Percentiles rank a stretch among this genome's conserved stretches.
phyloP scores from a whole-genome alignment of 768 basidiomycete species.

The Pholiota conissans region DNA sequence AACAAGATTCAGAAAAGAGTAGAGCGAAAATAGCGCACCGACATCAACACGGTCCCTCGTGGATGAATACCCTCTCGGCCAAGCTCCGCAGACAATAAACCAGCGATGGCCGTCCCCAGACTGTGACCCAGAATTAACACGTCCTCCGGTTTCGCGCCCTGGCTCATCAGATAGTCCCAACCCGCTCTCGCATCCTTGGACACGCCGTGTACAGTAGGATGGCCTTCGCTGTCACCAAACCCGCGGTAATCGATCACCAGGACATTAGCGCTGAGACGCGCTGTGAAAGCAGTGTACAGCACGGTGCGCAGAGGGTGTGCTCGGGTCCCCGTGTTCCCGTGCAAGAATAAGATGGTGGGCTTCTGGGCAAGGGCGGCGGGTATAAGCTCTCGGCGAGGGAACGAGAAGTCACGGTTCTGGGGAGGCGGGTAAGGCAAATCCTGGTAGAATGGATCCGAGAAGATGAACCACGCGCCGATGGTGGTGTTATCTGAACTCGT shows the following conservation, averaged over 20 bases:
- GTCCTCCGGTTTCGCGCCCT: constrained; percentile 47
- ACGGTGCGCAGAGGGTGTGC: constrained; percentile 52
- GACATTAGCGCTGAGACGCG: constrained; percentile 56
- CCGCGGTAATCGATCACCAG: constrained; percentile 76
- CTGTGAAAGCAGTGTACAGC: constrained; percentile 49
- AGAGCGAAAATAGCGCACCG: constrained; percentile 24
- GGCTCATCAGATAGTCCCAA: constrained; percentile 61
- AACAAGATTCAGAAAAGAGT: neutral
- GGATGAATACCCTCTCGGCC: constrained; percentile 41
- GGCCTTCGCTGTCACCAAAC: constrained; percentile 69
- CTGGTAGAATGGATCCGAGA: constrained; percentile 52
- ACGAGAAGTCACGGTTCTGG: constrained; percentile 29
- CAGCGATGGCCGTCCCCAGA: constrained; percentile 71
- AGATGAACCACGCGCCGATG: constrained; percentile 69
- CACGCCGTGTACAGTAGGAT: constrained; percentile 62
- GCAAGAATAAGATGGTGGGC: constrained; percentile 70
- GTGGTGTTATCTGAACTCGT: constrained; percentile 62
- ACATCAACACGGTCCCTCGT: constrained; percentile 50
- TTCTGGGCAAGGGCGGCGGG: constrained; percentile 26
- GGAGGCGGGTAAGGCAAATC: constrained; percentile 31
- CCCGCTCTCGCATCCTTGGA: constrained; percentile 56
- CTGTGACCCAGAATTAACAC: constrained; percentile 74
- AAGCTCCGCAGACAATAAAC: constrained; percentile 45
- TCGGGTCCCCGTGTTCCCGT: constrained; percentile 73
- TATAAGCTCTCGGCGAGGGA: constrained; percentile 29